These are phyloP conservation scores for Russula sp. DNA, from an alignment of 768 basidiomycete species.

Conservation along the genomic window DNA sequence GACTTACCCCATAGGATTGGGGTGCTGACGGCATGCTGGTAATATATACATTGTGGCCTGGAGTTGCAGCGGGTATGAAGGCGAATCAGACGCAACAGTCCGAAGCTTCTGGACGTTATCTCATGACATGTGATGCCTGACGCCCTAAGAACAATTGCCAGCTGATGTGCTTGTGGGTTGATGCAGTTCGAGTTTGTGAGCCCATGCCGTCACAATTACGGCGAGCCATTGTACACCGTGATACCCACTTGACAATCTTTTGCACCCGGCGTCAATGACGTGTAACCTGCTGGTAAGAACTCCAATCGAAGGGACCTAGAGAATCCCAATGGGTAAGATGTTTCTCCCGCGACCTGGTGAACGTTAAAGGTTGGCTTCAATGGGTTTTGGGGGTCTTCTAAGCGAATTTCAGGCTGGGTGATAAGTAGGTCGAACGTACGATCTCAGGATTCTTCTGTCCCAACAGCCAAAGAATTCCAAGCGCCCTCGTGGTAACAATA, in stretches of 20 bases:
- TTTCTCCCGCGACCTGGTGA: conserved; percentile 38
- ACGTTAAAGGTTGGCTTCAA: conserved; percentile 35
- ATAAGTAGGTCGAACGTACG: neutral
- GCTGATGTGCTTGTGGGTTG: neutral
- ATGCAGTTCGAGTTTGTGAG: conserved; percentile 3
- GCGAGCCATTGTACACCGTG: conserved; percentile 1
- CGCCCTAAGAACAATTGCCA: conserved; percentile 6
- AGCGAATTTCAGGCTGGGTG: neutral
- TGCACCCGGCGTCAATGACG: conserved; percentile 7
- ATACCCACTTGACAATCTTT: neutral
- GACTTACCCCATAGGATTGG: conserved; percentile 16
- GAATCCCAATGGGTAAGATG: neutral
- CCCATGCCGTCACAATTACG: conserved; percentile 11
- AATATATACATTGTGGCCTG: conserved; percentile 16
- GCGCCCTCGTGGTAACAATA: neutral
- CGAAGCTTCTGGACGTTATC: conserved; percentile 6
- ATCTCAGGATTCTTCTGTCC: neutral
- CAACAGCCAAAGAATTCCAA: neutral
- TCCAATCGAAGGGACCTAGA: neutral
- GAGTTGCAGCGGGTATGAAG: neutral
- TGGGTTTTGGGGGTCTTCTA: neutral
- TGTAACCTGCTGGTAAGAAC: conserved; percentile 8
- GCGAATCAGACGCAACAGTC: conserved; percentile 20
- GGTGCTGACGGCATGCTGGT: conserved; percentile 18
- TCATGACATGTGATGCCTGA: conserved; percentile 20